phyloP scores from a whole-genome alignment of 1,139 yeast species.

The Eremothecium sinecaudum region DNA sequence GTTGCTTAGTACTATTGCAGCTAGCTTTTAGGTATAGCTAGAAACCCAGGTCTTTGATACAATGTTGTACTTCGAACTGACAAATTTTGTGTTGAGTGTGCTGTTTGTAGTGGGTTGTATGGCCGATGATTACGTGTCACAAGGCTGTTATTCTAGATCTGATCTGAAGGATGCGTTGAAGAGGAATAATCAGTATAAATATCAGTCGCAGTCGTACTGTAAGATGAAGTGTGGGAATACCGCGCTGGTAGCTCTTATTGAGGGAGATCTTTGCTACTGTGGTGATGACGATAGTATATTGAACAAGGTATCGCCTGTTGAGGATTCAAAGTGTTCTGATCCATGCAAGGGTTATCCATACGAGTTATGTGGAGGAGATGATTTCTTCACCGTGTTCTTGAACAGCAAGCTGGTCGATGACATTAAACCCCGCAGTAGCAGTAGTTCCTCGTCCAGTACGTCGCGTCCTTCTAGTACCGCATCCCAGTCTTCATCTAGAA shows the following conservation, averaged over 20 bases:
- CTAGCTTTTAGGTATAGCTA: too few species aligned
- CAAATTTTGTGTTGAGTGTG: neutral
- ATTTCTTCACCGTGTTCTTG: slow-evolving; percentile 42
- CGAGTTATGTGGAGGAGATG: slow-evolving; percentile 59
- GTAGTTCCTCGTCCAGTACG: neutral
- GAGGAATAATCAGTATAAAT: slow-evolving; percentile 35
- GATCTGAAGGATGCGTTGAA: slow-evolving; percentile 11
- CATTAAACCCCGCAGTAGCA: neutral
- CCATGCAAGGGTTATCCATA: slow-evolving; percentile 51
- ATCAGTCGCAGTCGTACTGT: slow-evolving; percentile 47
- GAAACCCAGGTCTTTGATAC: too few species aligned
- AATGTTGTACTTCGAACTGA: too few species aligned
- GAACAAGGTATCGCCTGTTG: slow-evolving; percentile 30
- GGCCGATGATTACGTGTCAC: slow-evolving; percentile 9
- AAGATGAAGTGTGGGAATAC: slow-evolving; percentile 38
- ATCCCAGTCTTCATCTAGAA: too few species aligned
- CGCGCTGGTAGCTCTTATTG: slow-evolving; percentile 45
- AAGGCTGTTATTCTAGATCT: slow-evolving; percentile 19
- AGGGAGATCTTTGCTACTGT: slow-evolving; percentile 54
- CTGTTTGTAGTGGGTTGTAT: too few species aligned
- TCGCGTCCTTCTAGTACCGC: too few species aligned
- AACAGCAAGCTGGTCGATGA: slow-evolving; percentile 5
- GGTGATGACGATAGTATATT: slow-evolving; percentile 34
- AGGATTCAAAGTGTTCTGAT: slow-evolving; percentile 39
- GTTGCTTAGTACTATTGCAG: too few species aligned